A percentile compares a stretch with the other conserved stretches of the same genome.
phyloP scores from a whole-genome alignment of 306 rosid genomes.

The Mimosa bimucronata region DNA sequence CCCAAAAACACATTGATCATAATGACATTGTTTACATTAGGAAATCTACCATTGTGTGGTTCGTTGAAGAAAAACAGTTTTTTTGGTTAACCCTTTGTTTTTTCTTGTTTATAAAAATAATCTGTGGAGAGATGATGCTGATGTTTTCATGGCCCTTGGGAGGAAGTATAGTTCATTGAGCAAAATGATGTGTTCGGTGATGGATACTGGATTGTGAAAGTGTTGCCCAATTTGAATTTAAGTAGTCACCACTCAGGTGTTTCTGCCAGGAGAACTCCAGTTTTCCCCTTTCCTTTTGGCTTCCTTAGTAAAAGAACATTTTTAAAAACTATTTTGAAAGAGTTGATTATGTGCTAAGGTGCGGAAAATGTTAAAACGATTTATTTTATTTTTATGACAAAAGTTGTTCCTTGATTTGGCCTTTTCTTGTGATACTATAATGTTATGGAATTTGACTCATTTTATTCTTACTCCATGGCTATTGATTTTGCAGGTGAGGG shows the following conservation, averaged over 20 bases:
- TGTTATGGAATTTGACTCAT: neutral
- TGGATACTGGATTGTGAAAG: constrained; percentile 23
- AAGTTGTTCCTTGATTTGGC: neutral
- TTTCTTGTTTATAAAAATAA: constrained; percentile 21
- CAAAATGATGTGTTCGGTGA: constrained; percentile 5
- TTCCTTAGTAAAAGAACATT: neutral
- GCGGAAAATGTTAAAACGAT: neutral
- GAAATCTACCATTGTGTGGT: constrained; percentile 29
- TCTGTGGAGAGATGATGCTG: constrained; percentile 2
- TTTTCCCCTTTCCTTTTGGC: neutral
- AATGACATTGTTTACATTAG: neutral
- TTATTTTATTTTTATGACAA: neutral
- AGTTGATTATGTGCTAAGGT: no score
- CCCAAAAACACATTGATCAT: neutral
- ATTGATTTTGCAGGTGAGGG: constrained; percentile 78
- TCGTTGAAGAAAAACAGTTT: constrained; percentile 10
- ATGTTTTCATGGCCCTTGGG: neutral
- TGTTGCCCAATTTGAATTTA: constrained; percentile 8
- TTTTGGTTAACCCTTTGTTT: neutral
- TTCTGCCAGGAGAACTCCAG: neutral
- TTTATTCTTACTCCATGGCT: constrained; percentile 24
- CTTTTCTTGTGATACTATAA: neutral
- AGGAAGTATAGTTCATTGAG: neutral
- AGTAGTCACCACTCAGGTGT: neutral
- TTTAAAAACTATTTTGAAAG: neutral